Percentiles rank a stretch among this genome's conserved stretches.
Evolutionary conservation across 768 basidiomycete species (phyloP).

Genomic region (Candolleomyces aberdarensis): DNA sequence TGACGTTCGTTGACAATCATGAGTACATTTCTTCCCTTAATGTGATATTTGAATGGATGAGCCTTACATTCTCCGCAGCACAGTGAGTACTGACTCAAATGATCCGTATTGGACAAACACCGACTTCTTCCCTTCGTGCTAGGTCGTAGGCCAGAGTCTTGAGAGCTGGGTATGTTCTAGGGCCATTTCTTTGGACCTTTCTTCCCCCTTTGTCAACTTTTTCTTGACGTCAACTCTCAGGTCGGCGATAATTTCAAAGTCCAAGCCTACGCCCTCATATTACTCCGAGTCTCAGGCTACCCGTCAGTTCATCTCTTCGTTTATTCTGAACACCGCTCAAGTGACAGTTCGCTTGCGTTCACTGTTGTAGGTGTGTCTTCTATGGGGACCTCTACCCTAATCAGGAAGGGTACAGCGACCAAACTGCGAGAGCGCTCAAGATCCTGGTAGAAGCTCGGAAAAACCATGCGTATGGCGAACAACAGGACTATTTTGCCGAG

Average conservation of each 20-base stretch:
- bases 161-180: constrained; percentile 71
- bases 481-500: constrained; percentile 53
- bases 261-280: constrained; percentile 79
- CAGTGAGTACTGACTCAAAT: constrained; percentile 39
- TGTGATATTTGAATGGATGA: constrained; percentile 6
- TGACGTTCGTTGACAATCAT: constrained; percentile 90
- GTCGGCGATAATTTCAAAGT: constrained; percentile 70
- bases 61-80: constrained; percentile 37
- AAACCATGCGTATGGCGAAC: constrained; percentile 62
- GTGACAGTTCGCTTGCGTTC: not conserved
- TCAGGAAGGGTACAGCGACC: constrained; percentile 58
- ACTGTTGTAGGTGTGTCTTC: constrained; percentile 67
- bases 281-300: constrained; percentile 65
- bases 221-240: constrained; percentile 30
- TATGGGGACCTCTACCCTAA: constrained; percentile 83
- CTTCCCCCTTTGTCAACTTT: constrained; percentile 7
- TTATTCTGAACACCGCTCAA: not conserved
- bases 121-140: constrained; percentile 1
- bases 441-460: constrained; percentile 60
- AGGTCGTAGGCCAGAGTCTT: constrained; percentile 66
- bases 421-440: constrained; percentile 47
- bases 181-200: not conserved
- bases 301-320: constrained; percentile 50
- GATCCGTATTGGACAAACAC: not conserved
- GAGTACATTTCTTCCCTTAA: constrained; percentile 49